phyloP scores from a whole-genome alignment of 768 basidiomycete genomes.

The Tylopilus sp. region DNA sequence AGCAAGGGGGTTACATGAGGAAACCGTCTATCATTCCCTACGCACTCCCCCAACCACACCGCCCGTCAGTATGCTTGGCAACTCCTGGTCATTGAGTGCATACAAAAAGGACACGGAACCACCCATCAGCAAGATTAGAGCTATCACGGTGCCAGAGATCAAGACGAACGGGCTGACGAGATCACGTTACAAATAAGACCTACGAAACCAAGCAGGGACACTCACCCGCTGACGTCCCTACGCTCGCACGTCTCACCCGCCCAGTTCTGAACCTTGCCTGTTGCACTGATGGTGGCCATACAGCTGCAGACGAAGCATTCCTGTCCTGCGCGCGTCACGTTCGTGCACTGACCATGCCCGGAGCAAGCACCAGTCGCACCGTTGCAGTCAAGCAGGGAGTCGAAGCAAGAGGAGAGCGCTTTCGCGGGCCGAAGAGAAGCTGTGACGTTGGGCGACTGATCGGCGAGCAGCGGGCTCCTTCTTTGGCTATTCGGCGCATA shows the following conservation, averaged over 20 bases:
- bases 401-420: slow-evolving; percentile 61
- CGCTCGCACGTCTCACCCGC: slow-evolving; percentile 74
- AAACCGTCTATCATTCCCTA: slow-evolving; percentile 44
- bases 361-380: slow-evolving; percentile 67
- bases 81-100: slow-evolving; percentile 52
- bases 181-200: neutral
- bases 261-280: slow-evolving; percentile 64
- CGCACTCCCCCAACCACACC: slow-evolving; percentile 48
- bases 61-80: slow-evolving; percentile 75
- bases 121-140: slow-evolving; percentile 60
- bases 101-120: slow-evolving; percentile 67
- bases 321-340: slow-evolving; percentile 55
- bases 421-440: slow-evolving; percentile 50
- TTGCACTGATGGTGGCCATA: slow-evolving; percentile 44
- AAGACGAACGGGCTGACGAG: slow-evolving; percentile 66
- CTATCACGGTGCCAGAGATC: slow-evolving; percentile 63
- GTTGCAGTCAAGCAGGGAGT: slow-evolving; percentile 49
- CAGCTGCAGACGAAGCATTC: slow-evolving; percentile 50
- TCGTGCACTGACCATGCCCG: slow-evolving; percentile 63
- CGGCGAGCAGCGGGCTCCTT: slow-evolving; percentile 39
- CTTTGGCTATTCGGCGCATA: slow-evolving; percentile 36
- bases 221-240: slow-evolving; percentile 78
- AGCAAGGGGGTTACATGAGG: no score
- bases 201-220: slow-evolving; percentile 12
- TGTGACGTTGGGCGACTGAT: slow-evolving; percentile 41